Conservation (phyloP, 2,329 filamentous ascomycete species). For the Ceratocystis lukuohia region DNA sequence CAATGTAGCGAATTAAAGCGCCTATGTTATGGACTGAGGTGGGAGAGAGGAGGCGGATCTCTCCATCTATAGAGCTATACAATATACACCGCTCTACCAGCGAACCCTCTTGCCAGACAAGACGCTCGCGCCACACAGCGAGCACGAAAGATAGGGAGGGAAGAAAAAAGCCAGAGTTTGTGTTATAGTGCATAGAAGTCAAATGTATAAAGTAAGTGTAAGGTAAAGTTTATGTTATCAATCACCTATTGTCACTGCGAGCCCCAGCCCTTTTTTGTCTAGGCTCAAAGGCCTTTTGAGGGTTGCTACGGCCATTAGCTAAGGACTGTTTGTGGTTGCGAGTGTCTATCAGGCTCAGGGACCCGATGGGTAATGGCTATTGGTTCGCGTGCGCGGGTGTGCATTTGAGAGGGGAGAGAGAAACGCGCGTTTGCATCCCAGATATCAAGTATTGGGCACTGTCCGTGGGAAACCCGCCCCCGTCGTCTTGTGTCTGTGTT, state of each 20-base stretch:
- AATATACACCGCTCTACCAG: not conserved
- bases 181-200: not conserved
- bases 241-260: not conserved
- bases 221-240: constrained; percentile 1
- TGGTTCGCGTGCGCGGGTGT: too few relatives aligned
- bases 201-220: not conserved
- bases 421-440: too few relatives aligned
- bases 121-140: not conserved
- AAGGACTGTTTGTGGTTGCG: too few relatives aligned
- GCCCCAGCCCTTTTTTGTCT: too few relatives aligned
- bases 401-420: too few relatives aligned
- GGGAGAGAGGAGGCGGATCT: not conserved
- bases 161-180: not conserved
- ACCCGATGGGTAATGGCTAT: too few relatives aligned
- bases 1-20: not conserved
- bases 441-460: not conserved
- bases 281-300: too few relatives aligned
- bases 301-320: not conserved
- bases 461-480: not conserved
- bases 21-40: not conserved
- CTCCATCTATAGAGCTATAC: not conserved
- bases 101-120: not conserved
- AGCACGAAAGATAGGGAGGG: not conserved
- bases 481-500: not conserved
- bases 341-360: too few relatives aligned